Evolutionary conservation across 2,329 filamentous ascomycete species (phyloP), one percentile per base, ranked within the genome.

Genomic region (Incumbomyces lentus): DNA sequence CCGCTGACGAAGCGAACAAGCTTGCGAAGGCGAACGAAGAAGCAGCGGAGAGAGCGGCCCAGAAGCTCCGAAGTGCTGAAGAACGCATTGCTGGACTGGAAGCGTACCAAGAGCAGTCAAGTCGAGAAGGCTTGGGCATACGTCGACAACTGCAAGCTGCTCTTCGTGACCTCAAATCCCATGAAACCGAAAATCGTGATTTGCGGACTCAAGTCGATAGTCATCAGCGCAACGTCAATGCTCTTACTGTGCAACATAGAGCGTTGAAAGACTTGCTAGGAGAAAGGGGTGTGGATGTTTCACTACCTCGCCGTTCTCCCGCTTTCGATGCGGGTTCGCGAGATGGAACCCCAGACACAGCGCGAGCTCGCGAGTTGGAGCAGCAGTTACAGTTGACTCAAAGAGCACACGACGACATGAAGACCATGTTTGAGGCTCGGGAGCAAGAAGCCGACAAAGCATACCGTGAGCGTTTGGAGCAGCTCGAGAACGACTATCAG

Each of bases 11-110:
- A 36, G 85, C 90, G 13, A 93, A 86, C 58, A 74, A 73, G 1
- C 69, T 96, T 62, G 87, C 89, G 22, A 85, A 84, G 63, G 87
- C 87, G 59, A 94, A 95, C 57, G 88, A 95, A 63, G 75, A 82
- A 50, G 89, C 93, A 49, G 90, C 89, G 1, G 87, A 98, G 62
- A 69, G 74, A 19, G 88, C 89, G 2, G 84, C 87, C 0, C 88
- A 95, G 60, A 93, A 89, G 62, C 73, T 98, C 44, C 84, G 92
- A 44, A 84, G 84, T 49, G 92, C 92, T 2, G 93, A 98, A 66
- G 93, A 96, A 68, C 82, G 92, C 35, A 96, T 98, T 62, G 93
- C 92, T 4, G 92, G 92, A 6, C 75, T 98, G 2, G 92, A 98
- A 64, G 86, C 88, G 22, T 96, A 96, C 63, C 92, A 98, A 66